phyloP scores from a whole-genome alignment of 768 basidiomycete species.

The Strobilomyces confusus region DNA sequence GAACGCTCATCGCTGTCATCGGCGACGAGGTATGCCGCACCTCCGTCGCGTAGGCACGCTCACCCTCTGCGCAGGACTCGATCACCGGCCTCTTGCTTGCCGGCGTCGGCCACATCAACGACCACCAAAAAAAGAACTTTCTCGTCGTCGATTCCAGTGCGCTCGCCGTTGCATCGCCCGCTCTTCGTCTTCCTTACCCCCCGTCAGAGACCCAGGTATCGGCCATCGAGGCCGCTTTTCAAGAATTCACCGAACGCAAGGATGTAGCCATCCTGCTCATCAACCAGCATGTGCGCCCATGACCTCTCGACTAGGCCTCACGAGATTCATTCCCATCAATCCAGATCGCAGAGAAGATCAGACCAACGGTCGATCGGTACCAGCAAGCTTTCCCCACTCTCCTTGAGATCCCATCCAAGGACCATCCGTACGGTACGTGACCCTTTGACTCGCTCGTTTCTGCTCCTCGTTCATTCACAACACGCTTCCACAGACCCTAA shows the following conservation, averaged over 20 bases:
- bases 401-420: constrained; percentile 97
- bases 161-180: constrained; percentile 26
- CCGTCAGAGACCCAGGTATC: constrained; percentile 82
- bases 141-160: constrained; percentile 90
- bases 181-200: constrained; percentile 9
- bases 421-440: constrained; percentile 89
- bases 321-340: constrained; percentile 11
- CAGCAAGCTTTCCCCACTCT: constrained; percentile 94
- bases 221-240: constrained; percentile 86
- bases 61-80: constrained; percentile 64
- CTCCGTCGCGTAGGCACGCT: constrained; percentile 3
- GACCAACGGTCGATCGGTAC: constrained; percentile 92
- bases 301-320: constrained; percentile 4
- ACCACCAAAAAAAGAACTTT: constrained; percentile 96
- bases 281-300: constrained; percentile 84
- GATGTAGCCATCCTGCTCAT: constrained; percentile 96
- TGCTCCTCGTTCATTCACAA: constrained; percentile 8
- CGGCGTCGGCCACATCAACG: constrained; percentile 88
- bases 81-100: constrained; percentile 95
- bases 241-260: constrained; percentile 90
- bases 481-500: constrained; percentile 65
- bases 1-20: constrained; percentile 89
- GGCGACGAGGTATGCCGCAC: constrained; percentile 79
- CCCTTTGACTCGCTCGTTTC: background rate
- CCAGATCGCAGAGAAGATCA: constrained; percentile 95